phyloP scores from a whole-genome alignment of 2,329 filamentous ascomycete genomes.

The Dactylellina sp. region DNA sequence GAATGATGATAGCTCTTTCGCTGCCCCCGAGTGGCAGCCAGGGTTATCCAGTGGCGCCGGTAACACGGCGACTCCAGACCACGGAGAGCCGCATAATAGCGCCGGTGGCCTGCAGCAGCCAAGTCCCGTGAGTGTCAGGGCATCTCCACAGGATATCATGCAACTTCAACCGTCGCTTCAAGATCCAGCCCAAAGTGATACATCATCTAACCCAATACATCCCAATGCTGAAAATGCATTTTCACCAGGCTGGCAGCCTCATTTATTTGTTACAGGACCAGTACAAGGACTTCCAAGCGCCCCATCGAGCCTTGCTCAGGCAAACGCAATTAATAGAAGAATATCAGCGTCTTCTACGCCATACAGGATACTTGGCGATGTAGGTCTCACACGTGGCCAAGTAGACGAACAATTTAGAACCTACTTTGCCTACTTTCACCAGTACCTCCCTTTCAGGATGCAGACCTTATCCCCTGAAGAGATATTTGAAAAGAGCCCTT shows the following conservation, averaged over 20 bases:
- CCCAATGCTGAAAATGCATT: slow-evolving; percentile 16
- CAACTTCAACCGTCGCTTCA: slow-evolving; percentile 28
- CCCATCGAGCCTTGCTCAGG: slow-evolving; percentile 1
- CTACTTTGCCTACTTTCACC: slow-evolving; percentile 38
- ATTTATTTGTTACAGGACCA: slow-evolving; percentile 9
- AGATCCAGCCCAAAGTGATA: slow-evolving; percentile 18
- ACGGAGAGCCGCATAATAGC: slow-evolving; percentile 9
- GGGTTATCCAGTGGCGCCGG: slow-evolving; percentile 9
- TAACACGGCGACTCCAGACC: slow-evolving; percentile 7
- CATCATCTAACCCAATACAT: slow-evolving; percentile 18
- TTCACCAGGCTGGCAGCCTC: slow-evolving; percentile 23
- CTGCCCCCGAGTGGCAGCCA: slow-evolving; percentile 19
- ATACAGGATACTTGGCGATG: slow-evolving; percentile 37
- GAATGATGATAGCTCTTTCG: slow-evolving; percentile 26
- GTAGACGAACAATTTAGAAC: slow-evolving; percentile 37
- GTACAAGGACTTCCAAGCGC: slow-evolving; percentile 2
- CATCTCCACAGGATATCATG: slow-evolving; percentile 29
- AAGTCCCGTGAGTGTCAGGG: slow-evolving; percentile 33
- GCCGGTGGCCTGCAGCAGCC: slow-evolving; percentile 19
- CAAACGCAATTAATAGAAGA: slow-evolving; percentile 3
- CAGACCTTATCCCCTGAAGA: slow-evolving; percentile 25
- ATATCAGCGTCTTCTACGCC: slow-evolving; percentile 14
- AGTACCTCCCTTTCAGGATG: slow-evolving; percentile 40
- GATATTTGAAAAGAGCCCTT: slow-evolving; percentile 19
- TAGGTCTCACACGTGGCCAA: slow-evolving; percentile 36